Percentiles rank a stretch among this genome's conserved stretches.
These are phyloP conservation scores for Dendrocalamus sinicus DNA, from an alignment of 176 grass and related monocot species.

Conservation along the genomic window DNA sequence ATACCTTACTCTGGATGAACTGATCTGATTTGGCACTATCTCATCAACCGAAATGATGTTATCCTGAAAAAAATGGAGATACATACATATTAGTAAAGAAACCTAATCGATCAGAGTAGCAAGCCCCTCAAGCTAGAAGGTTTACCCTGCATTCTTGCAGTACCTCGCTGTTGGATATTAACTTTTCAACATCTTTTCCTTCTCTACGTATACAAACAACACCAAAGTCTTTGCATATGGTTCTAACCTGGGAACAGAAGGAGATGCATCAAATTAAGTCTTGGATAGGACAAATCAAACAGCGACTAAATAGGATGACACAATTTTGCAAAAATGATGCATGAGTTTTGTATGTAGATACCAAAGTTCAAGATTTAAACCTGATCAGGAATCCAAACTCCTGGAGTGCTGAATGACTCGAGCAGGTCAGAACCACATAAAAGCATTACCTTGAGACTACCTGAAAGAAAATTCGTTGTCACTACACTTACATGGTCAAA, in stretches of 20 bases:
- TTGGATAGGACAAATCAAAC: neutral
- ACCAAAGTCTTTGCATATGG: constrained; percentile 80
- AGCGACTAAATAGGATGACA: neutral
- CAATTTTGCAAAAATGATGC: neutral
- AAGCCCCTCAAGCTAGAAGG: neutral
- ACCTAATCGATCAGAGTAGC: neutral
- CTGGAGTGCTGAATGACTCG: constrained; percentile 68
- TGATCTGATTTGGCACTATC: constrained; percentile 91
- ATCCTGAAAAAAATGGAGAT: constrained; percentile 45
- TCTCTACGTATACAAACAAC: constrained; percentile 75
- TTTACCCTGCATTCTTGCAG: constrained; percentile 66
- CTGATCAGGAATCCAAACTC: constrained; percentile 91
- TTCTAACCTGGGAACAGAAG: constrained; percentile 57
- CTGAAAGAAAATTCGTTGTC: constrained; percentile 41
- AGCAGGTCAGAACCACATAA: constrained; percentile 93
- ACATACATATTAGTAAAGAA: constrained; percentile 6
- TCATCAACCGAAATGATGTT: constrained; percentile 82
- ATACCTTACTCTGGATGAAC: constrained; percentile 93
- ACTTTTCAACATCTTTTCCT: constrained; percentile 65
- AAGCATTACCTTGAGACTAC: constrained; percentile 69
- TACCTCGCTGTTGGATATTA: constrained; percentile 62
- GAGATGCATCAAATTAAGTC: neutral
- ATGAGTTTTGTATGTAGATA: neutral
- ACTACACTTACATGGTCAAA: neutral
- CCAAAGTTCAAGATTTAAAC: constrained; percentile 31